A percentile compares a stretch with the other conserved stretches of the same genome.
These are phyloP conservation scores for Evansstolkia leycettana DNA, from an alignment of 495 filamentous ascomycete genomes.

Conservation along the genomic window DNA sequence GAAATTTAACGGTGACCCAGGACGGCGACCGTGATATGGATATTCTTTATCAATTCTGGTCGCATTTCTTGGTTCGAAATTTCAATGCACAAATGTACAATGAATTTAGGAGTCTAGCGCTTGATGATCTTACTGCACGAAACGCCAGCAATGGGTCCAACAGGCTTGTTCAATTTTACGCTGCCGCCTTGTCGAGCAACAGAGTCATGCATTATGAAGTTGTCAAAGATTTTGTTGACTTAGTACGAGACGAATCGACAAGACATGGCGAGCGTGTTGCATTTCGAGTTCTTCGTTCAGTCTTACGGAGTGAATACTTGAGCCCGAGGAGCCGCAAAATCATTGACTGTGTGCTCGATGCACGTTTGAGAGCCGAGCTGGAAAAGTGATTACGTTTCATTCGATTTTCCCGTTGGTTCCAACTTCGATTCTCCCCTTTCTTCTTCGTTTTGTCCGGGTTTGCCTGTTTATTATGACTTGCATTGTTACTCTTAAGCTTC, in stretches of 20 bases:
- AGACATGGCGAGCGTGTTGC: constrained; percentile 23
- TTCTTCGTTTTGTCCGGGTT: not conserved
- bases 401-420: constrained; percentile 4
- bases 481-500: constrained; percentile 14
- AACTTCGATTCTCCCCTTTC: constrained; percentile 6
- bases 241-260: constrained; percentile 31
- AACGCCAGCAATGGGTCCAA: constrained; percentile 38
- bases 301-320: constrained; percentile 41
- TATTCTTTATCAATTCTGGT: constrained; percentile 67
- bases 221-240: constrained; percentile 38
- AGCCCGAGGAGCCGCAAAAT: constrained; percentile 45
- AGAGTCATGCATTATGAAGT: constrained; percentile 37
- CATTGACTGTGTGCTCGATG: constrained; percentile 32
- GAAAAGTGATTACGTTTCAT: constrained; percentile 22
- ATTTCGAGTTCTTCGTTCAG: constrained; percentile 35
- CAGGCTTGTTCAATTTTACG: constrained; percentile 47
- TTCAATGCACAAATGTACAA: constrained; percentile 73
- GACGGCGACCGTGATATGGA: constrained; percentile 48
- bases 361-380: constrained; percentile 26
- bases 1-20: constrained; percentile 31
- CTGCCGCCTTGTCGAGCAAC: constrained; percentile 36
- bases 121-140: constrained; percentile 45
- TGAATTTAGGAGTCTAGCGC: constrained; percentile 61
- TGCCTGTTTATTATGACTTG: constrained; percentile 12
- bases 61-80: constrained; percentile 58